Percentiles rank a stretch among this genome's conserved stretches.
These are phyloP conservation scores for Mollisia scopiformis DNA, from an alignment of 2,329 filamentous ascomycete genomes.

Conservation along the genomic window DNA sequence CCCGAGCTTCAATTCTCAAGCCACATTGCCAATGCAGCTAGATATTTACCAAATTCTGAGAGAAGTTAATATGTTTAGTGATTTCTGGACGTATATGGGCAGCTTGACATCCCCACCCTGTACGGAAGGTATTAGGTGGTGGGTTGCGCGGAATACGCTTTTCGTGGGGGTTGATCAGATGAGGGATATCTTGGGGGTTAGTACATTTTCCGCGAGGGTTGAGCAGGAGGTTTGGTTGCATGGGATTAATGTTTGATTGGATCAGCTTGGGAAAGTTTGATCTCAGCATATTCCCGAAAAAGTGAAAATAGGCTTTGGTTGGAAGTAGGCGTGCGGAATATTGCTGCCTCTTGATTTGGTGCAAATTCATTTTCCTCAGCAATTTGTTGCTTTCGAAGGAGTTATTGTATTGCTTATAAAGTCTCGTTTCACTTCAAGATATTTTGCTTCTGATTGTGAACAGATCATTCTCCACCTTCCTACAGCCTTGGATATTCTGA, in stretches of 20 bases:
- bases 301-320: too few relatives aligned
- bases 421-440: too few relatives aligned
- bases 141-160: slow-evolving; percentile 44
- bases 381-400: too few relatives aligned
- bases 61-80: slow-evolving; percentile 42
- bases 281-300: too few relatives aligned
- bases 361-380: too few relatives aligned
- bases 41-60: slow-evolving; percentile 39
- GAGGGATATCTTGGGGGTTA: slow-evolving; percentile 47
- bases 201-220: slow-evolving; percentile 46
- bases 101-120: slow-evolving; percentile 51
- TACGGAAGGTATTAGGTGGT: slow-evolving; percentile 50
- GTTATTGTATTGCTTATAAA: too few relatives aligned
- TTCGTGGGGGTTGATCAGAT: slow-evolving; percentile 49
- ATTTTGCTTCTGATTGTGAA: too few relatives aligned
- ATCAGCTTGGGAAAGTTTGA: too few relatives aligned
- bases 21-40: slow-evolving; percentile 31
- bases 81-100: slow-evolving; percentile 53
- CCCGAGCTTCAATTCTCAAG: slow-evolving; percentile 42
- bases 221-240: slow-evolving; percentile 52
- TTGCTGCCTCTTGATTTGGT: too few relatives aligned
- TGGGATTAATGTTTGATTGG: slow-evolving; percentile 17
- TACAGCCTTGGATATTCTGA: too few relatives aligned
- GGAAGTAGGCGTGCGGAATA: not conserved
- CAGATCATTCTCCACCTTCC: too few relatives aligned